A percentile compares a stretch with the other conserved stretches of the same genome.
Conservation (phyloP, 352 stramenopile genomes). For the Pythium graminicola region DNA sequence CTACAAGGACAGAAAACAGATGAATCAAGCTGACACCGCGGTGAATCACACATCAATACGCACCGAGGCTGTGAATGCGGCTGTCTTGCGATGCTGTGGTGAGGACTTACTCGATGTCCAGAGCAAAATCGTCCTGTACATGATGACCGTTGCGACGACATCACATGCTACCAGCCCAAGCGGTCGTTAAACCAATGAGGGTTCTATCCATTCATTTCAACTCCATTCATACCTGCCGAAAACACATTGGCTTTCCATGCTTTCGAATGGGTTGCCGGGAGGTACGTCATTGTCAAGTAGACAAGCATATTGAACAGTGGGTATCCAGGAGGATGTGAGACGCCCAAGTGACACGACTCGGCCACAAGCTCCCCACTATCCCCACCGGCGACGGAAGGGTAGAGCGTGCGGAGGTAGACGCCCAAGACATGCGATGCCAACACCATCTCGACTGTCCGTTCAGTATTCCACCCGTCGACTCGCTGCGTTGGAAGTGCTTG, state of each 20-base stretch:
- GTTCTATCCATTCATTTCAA: neutral
- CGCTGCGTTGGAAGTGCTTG: neutral
- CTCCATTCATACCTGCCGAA: conserved; percentile 44
- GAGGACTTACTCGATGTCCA: conserved; percentile 26
- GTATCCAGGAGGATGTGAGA: conserved; percentile 93
- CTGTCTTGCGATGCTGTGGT: conserved; percentile 17
- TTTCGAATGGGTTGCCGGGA: conserved; percentile 30
- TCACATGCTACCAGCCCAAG: conserved; percentile 36
- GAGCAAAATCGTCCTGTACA: conserved; percentile 49
- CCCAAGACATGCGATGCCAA: conserved; percentile 13
- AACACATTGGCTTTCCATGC: conserved; percentile 88
- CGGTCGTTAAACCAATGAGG: neutral
- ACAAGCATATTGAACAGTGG: conserved; percentile 91
- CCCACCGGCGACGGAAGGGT: conserved; percentile 82
- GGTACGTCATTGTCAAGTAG: conserved; percentile 44
- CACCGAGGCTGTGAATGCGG: conserved; percentile 50
- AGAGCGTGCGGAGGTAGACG: conserved; percentile 77
- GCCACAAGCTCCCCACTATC: conserved; percentile 91
- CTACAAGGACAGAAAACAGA: conserved; percentile 21
- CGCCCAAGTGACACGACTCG: conserved; percentile 90
- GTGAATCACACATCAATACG: neutral
- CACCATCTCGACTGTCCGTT: neutral
- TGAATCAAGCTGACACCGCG: neutral
- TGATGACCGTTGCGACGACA: conserved; percentile 37
- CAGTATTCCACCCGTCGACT: neutral